Base-by-base conservation (phyloP, 495 filamentous ascomycete genomes). In the Cudoniella acicularis region DNA sequence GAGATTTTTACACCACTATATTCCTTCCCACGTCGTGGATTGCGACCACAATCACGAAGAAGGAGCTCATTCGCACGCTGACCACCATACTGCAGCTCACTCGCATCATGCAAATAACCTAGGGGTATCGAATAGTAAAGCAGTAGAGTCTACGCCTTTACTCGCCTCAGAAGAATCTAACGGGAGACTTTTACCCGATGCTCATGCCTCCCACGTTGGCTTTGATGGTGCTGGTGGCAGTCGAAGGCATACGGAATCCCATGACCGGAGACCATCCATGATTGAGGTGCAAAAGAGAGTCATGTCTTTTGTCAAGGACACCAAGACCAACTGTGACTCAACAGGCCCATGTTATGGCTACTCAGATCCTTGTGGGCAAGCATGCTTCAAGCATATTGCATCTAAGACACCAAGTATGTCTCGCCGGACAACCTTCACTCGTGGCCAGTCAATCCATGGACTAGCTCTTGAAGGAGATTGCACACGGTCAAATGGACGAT, bases 21-120 rank as follows among this genome's bases (percentile, higher is more conserved):
- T 98, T 48, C 94, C 95, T 0, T 94, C 91, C n/a, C 88, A 94
- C 66, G 85, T 96, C 21, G 93, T 97, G 55, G 91, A 91, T 69
- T 98, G 94, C 72, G 88, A 92, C 54, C 90, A 96, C 69, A 86
- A 77, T 40, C 91, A 96, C 62, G 80, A 81, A 23, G 81, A 79
- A 17, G 61, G 62, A 8, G 66, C 26, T 51, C 72, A 62, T 63
- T 66, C 20, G 66, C 56, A 49, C 41, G 42, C 24, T 63, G 69
- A 17, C 69, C 68, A 21, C 56, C 61, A 52, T 57, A 68, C 53
- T 56, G 64, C 54, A 68, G 55, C 24, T 46, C 26, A 42, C 42
- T 50, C 59, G 18, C 53, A 63, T 49, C 2, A 21, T 8, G 50
- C 49, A 11, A 68, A 62, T 25, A 40, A 40, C 3, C 53, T 49